Evolutionary conservation across 2,329 filamentous ascomycete genomes (phyloP).

Genomic region (Clonostachys solani): DNA sequence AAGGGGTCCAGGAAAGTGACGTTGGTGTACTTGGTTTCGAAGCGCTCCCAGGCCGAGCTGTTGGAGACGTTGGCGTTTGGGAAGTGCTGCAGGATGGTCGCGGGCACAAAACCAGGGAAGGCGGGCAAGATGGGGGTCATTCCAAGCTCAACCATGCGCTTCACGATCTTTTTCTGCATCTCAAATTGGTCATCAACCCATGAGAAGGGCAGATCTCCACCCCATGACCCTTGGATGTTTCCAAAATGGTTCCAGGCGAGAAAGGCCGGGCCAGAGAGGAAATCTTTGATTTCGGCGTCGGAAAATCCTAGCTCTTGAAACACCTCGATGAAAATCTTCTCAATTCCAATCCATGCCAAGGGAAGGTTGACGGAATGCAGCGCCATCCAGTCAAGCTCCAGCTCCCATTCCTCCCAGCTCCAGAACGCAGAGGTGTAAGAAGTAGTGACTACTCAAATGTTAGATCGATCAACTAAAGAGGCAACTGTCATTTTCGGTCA

Average conservation of each 20-base stretch:
- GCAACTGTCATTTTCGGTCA: constrained; percentile 20
- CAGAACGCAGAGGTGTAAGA: constrained; percentile 46
- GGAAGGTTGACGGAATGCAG: constrained; percentile 46
- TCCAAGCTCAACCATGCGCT: constrained; percentile 44
- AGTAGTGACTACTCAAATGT: constrained; percentile 36
- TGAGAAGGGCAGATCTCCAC: constrained; percentile 30
- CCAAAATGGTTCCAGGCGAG: constrained; percentile 51
- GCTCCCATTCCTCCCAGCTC: constrained; percentile 49
- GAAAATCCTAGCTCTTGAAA: constrained; percentile 39
- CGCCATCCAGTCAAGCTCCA: constrained; percentile 47
- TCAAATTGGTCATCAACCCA: constrained; percentile 44
- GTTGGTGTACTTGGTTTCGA: neutral
- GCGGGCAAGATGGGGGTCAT: constrained; percentile 47
- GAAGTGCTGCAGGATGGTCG: neutral
- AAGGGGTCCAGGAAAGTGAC: neutral
- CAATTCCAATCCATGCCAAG: constrained; percentile 45
- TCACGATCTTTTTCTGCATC: constrained; percentile 41
- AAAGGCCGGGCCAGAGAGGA: constrained; percentile 45
- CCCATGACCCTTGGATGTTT: constrained; percentile 47
- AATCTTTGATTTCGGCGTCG: constrained; percentile 35
- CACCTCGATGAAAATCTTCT: constrained; percentile 43
- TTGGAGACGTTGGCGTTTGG: neutral
- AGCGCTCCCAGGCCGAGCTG: neutral
- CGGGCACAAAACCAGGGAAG: constrained; percentile 36
- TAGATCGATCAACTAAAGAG: constrained; percentile 16